These are phyloP conservation scores for Termitomyces sp. DNA, from an alignment of 1,284 basidiomycete genomes.

Conservation along the genomic window DNA sequence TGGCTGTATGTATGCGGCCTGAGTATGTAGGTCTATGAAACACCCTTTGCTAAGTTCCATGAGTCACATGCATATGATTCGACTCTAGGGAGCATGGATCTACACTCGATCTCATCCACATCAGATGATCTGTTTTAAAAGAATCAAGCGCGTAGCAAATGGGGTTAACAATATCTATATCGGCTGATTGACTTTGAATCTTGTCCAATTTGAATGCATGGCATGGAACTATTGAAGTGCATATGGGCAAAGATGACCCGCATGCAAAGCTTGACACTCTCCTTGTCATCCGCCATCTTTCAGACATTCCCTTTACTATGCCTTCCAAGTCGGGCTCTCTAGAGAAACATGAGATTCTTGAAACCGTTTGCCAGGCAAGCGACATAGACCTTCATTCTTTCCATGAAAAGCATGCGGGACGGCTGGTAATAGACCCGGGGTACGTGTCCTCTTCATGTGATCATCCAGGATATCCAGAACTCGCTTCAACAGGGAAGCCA, in stretches of 20 bases:
- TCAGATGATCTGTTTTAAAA: no score
- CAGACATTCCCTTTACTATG: background rate
- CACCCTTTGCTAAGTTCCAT: background rate
- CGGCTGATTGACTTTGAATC: background rate
- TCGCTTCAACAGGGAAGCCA: slow-evolving; percentile 19
- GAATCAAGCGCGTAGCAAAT: background rate
- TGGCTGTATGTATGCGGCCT: no score
- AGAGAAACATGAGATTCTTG: slow-evolving; percentile 4
- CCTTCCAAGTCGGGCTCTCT: background rate
- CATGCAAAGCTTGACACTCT: background rate
- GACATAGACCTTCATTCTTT: slow-evolving; percentile 38
- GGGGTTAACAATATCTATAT: background rate
- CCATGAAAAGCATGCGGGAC: slow-evolving; percentile 51
- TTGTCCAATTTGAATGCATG: background rate
- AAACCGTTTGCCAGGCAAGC: background rate
- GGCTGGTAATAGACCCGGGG: slow-evolving; percentile 60
- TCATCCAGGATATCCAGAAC: background rate
- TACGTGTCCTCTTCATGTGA: slow-evolving; percentile 23
- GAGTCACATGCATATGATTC: background rate
- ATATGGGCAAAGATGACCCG: background rate
- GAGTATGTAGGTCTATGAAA: no score
- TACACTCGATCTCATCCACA: no score
- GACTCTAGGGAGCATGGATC: no score
- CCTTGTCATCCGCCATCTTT: background rate
- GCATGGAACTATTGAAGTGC: background rate